Conservation (phyloP, 352 stramenopile species). For the Lagenidium sp. region DNA sequence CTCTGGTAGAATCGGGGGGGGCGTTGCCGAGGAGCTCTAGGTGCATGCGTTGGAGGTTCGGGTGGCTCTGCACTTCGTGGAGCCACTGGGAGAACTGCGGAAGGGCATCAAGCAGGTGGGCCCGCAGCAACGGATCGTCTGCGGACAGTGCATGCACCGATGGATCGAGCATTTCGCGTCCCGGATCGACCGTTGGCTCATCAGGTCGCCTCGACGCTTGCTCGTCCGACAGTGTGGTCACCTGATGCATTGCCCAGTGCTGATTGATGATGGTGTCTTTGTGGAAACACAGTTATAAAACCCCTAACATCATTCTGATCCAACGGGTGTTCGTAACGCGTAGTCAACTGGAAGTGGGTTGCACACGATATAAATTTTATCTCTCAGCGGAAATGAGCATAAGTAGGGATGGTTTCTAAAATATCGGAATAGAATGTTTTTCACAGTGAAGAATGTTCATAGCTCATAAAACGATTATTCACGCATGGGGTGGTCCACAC, state of each 20-base stretch:
- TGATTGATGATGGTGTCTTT: background rate
- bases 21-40: background rate
- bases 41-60: background rate
- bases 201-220: background rate
- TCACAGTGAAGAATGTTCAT: too few species aligned
- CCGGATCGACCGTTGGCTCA: background rate
- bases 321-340: too few species aligned
- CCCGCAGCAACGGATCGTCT: background rate
- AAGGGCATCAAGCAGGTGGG: slow-evolving; percentile 11
- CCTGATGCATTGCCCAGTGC: background rate
- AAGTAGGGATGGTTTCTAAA: too few species aligned
- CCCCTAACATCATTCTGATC: too few species aligned
- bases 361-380: too few species aligned
- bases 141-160: background rate
- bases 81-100: slow-evolving; percentile 24
- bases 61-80: background rate
- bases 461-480: too few species aligned
- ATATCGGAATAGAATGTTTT: too few species aligned
- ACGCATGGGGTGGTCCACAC: too few species aligned
- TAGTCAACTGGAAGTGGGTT: too few species aligned
- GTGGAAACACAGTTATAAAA: too few species aligned
- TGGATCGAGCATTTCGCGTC: too few species aligned
- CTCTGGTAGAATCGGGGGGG: background rate
- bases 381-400: too few species aligned
- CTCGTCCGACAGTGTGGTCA: background rate